Conservation (phyloP, 208 protist genomes). For the Trypanosoma melophagium region DNA sequence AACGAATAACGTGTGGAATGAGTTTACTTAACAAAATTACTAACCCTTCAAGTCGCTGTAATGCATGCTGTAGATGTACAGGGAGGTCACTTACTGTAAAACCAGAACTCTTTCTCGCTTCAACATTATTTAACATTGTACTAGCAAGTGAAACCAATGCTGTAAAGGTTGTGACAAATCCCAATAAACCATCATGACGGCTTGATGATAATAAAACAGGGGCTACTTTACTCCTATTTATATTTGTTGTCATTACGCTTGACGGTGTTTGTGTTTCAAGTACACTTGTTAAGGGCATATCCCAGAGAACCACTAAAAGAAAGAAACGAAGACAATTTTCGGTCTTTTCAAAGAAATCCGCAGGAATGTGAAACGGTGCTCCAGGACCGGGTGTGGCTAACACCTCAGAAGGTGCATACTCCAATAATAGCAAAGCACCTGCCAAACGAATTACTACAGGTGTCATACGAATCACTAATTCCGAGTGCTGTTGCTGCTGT, state of each 20-base stretch:
- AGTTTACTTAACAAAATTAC: slow-evolving; percentile 42
- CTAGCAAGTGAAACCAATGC: slow-evolving; percentile 31
- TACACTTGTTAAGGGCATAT: neutral
- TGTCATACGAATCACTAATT: slow-evolving; percentile 2
- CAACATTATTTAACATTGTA: slow-evolving; percentile 22
- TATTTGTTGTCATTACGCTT: neutral
- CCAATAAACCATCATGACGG: slow-evolving; percentile 36
- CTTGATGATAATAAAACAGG: neutral
- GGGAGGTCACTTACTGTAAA: neutral
- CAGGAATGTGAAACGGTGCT: slow-evolving; percentile 33
- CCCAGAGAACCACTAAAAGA: slow-evolving; percentile 38
- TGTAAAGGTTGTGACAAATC: slow-evolving; percentile 33
- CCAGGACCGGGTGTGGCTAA: slow-evolving; percentile 29
- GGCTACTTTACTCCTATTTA: neutral
- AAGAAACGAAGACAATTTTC: slow-evolving; percentile 37
- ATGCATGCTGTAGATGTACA: slow-evolving; percentile 29
- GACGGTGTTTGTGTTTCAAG: neutral
- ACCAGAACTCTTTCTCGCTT: too few species aligned
- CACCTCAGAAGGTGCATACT: slow-evolving; percentile 40
- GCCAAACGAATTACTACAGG: slow-evolving; percentile 25
- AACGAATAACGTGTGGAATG: slow-evolving; percentile 37
- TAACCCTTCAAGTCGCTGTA: slow-evolving; percentile 46
- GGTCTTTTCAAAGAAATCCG: slow-evolving; percentile 34
- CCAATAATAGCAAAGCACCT: slow-evolving; percentile 47
- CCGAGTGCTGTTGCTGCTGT: slow-evolving; percentile 1